phyloP scores from a whole-genome alignment of 2,329 filamentous ascomycete species.

The Scedosporium apiospermum region DNA sequence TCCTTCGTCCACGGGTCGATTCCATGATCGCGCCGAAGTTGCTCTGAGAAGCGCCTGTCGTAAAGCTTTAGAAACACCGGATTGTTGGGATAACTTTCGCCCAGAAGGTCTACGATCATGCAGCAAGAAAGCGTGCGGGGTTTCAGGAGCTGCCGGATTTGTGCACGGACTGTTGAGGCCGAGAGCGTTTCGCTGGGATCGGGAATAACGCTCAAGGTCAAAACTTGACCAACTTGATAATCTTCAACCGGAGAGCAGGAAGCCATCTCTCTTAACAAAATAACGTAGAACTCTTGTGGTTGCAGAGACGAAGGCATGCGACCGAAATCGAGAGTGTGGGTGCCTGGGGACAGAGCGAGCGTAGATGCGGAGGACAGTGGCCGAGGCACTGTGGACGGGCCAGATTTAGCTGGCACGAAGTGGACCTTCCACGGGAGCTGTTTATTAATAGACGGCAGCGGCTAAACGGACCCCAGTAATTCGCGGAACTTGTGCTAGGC shows the following conservation, averaged over 20 bases:
- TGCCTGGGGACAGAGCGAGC: too few species aligned
- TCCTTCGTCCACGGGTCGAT: conserved; percentile 9
- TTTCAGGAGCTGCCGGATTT: not conserved
- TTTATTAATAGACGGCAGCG: too few species aligned
- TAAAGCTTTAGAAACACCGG: conserved; percentile 15
- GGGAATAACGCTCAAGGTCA: not conserved
- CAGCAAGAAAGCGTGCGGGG: conserved; percentile 10
- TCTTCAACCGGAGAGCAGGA: conserved; percentile 2
- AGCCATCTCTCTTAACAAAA: conserved; percentile 1
- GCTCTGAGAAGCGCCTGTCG: conserved; percentile 12
- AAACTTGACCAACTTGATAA: not conserved
- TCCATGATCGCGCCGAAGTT: conserved; percentile 9
- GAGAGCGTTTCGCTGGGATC: not conserved
- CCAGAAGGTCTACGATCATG: conserved; percentile 13
- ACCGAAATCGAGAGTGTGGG: too few species aligned
- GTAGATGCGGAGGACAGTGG: too few species aligned
- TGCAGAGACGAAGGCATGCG: too few species aligned
- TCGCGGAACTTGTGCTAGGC: too few species aligned
- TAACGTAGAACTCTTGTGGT: not conserved
- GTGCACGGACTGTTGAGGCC: not conserved
- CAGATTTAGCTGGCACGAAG: too few species aligned
- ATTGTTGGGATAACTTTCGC: not conserved
- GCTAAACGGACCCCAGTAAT: too few species aligned
- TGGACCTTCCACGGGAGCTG: too few species aligned
- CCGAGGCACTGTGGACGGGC: too few species aligned